Base-by-base conservation (phyloP, 1,284 basidiomycete genomes). In the Acaromyces ingoldii region DNA sequence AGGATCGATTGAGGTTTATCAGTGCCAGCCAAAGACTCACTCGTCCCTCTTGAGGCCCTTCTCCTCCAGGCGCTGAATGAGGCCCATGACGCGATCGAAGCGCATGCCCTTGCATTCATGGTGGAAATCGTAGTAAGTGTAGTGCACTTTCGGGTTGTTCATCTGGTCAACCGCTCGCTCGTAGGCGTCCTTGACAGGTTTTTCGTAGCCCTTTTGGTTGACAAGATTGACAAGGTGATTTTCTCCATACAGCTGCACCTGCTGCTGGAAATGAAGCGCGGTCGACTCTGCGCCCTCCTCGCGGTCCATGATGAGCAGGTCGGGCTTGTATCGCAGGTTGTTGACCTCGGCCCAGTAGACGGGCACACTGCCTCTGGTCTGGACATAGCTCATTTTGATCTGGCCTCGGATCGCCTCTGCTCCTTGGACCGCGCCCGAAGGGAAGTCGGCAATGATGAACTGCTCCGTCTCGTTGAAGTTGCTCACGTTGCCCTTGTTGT, bases 91-190 rank as follows among this genome's bases (percentile, higher is more conserved):
- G 44, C 90, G 83, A 72, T 98, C 90, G 83, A 91, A 99, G 53
- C 89, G 85, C 86, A 98, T 89, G 34, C 88, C 83, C 74, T 85
- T 89, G 81, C 93, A 97, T 77, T 97, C 91, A 65, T 84, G 85
- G 77, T 97, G 93, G 80, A 98, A 99, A 76, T 99, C 95, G 74
- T 95, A 99, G 80, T 97, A 96, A 58, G 88, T 82, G 75, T 99
- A 99, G 70, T 85, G 85, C 47, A 91, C 85, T 43, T 83, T 79
- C 4, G 84, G 80, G 29, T 86, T 66, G 58, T 82, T 81, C 46
- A 84, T 76, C 60, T 75, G 72, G n/a, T 75, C 77, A 33, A 96
- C 78, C 51, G 84, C 82, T 28, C 82, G 82, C 76, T 98, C 95
- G 73, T 88, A 97, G 0, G 89, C 91, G 56, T 97, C 92, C 79